Conservation (phyloP, 495 filamentous ascomycete genomes). For the Coniosporium apollinis region DNA sequence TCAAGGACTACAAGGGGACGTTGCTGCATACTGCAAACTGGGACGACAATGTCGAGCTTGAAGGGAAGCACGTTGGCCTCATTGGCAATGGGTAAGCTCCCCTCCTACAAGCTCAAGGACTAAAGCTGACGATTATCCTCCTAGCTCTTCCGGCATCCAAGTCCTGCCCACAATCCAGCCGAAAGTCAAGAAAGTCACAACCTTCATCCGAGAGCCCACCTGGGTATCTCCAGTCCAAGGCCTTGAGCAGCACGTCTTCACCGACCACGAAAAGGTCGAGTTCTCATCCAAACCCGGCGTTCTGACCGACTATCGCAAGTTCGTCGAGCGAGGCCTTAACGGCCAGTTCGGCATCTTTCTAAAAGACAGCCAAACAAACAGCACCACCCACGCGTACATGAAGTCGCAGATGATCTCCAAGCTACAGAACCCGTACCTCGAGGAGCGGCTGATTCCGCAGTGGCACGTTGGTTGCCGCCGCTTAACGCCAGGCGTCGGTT, state of each 20-base stretch:
- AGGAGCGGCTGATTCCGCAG: constrained; percentile 17
- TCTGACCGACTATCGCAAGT: constrained; percentile 17
- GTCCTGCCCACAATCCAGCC: constrained; percentile 16
- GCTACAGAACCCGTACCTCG: constrained; percentile 21
- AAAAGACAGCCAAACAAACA: constrained; percentile 8
- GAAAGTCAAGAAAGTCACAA: constrained; percentile 8
- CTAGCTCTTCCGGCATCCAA: constrained; percentile 20
- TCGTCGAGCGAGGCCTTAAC: constrained; percentile 19
- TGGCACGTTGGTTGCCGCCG: constrained; percentile 18
- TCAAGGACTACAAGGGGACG: constrained; percentile 18
- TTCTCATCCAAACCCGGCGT: constrained; percentile 21
- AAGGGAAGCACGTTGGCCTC: constrained; percentile 14
- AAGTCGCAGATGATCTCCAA: constrained; percentile 22
- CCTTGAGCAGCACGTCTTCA: constrained; percentile 24
- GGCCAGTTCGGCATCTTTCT: constrained; percentile 19
- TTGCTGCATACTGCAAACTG: constrained; percentile 20
- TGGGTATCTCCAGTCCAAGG: constrained; percentile 19
- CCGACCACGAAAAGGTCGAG: constrained; percentile 19
- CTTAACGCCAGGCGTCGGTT: constrained; percentile 17
- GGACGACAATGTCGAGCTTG: constrained; percentile 15
- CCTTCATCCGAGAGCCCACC: constrained; percentile 7
- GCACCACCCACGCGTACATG: not conserved
- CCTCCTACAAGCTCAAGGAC: constrained; percentile 6
- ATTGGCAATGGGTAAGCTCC: constrained; percentile 15
- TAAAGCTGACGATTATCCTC: constrained; percentile 1